These are phyloP conservation scores for Exophiala mesophila DNA, from an alignment of 2,329 filamentous ascomycete species.

Conservation along the genomic window DNA sequence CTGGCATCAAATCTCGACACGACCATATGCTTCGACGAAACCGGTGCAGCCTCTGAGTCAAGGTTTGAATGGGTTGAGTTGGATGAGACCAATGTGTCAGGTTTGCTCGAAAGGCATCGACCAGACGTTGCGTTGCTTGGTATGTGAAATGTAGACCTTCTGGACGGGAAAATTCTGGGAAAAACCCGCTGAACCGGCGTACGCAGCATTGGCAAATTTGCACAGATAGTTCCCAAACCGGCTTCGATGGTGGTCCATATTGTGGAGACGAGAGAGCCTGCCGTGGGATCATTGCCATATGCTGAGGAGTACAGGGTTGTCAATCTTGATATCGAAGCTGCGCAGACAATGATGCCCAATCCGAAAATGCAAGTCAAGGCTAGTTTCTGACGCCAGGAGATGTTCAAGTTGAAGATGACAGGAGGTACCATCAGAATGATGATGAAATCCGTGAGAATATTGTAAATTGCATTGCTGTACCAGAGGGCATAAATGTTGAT, in stretches of 20 bases:
- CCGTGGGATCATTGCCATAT: conserved; percentile 24
- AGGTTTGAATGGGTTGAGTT: conserved; percentile 3
- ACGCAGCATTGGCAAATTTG: conserved; percentile 37
- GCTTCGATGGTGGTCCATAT: conserved; percentile 38
- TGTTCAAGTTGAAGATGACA: conserved; percentile 29
- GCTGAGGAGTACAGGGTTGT: conserved; percentile 30
- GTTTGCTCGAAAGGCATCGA: conserved; percentile 1
- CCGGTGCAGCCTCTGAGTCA: background rate
- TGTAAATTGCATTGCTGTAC: conserved; percentile 44
- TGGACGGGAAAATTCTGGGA: conserved; percentile 16
- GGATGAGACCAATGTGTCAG: conserved; percentile 1
- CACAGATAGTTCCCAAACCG: conserved; percentile 35
- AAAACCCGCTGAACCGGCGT: conserved; percentile 28
- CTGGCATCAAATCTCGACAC: background rate
- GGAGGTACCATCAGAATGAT: conserved; percentile 34
- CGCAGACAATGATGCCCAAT: conserved; percentile 28
- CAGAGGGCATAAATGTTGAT: conserved; percentile 36
- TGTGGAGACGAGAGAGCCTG: conserved; percentile 30
- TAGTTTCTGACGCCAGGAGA: conserved; percentile 42
- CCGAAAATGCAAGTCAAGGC: conserved; percentile 43
- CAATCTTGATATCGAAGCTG: conserved; percentile 31
- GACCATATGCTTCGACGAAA: background rate
- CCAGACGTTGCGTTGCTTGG: conserved; percentile 6
- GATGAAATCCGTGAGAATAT: conserved; percentile 33
- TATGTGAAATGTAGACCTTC: conserved; percentile 9